Base-by-base conservation (phyloP, 306 rosid genomes). In the Vigna angularis region DNA sequence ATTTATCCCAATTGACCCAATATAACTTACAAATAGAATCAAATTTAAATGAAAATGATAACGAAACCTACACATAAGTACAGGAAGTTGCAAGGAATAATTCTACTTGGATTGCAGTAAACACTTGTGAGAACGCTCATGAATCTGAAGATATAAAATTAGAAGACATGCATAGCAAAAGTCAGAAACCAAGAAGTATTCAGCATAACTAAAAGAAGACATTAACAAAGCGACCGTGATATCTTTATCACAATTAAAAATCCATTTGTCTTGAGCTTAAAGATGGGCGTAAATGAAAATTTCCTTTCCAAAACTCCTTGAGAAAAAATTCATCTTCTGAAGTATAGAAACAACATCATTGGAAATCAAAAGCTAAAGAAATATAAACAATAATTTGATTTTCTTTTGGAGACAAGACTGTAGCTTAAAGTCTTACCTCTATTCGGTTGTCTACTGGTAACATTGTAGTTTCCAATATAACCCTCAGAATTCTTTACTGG, bases 391-490 rank as follows among this genome's bases (percentile, higher is more conserved):
- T 26, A 59, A 59, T 66, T 71, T 51, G 38, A 73, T 26, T 53
- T 83, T 74, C 78, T 49, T 70, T 61, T 20, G 4, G 55, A 79
- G 17, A 81, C 17, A 71, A 49, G 64, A 47, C 52, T 72, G 63
- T 67, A 86, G 77, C 66, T 61, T 72, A 78, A 75, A 71, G 78
- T 72, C 79, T 87, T 89, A 96, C 99, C 99, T 93, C 97, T 93
- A 91, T 86, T 93, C 83, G 98, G 68, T 64, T 93, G 97, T 80
- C 98, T 91, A 87, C 86, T 88, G 50, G 93, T 79, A 82, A 90
- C 94, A 81, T 75, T 89, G 91, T 90, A 96, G 87, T 82, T 83
- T 77, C 96, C 98, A 55, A 96, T 87, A 85, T 86, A 93, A 52
- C 87, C 93, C 90, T 89, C 96, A 22, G 99, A 91, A 83, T 78